Evolutionary conservation across 192 early-diverging fungal species (phyloP), one percentile per base, ranked within the genome.

Genomic region (Phlyctochytrium bullatum): DNA sequence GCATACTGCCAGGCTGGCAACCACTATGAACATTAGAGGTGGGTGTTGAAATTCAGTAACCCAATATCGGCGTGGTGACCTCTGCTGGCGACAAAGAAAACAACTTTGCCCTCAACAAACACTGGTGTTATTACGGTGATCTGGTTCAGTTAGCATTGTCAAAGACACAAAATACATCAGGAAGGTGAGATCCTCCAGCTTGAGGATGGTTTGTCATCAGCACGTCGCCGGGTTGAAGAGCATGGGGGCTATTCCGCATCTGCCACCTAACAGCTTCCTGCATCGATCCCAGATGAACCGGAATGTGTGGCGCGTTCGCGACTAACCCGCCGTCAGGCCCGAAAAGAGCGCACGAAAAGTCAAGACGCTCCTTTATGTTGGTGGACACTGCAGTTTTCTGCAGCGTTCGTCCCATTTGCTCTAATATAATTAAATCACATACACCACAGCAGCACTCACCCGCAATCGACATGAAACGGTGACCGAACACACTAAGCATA

Each of bases 51-150:
- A 33, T 91, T 90, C 60, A 33, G 27, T 20, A 51, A 61, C 25
- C 96, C 96, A 84, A 98, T 96, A 64, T 98, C 96, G 10, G 72
- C 65, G 52, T 67, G 72, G 28, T 73, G 72, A 2, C 73, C 81
- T 47, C 97, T 84, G 29, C 90, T 93, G 0, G 97, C 97, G 4
- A 97, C 93, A 83, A 96, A 98, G 72, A 97, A 97, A 3, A 92
- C 88, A 70, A 93, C 86, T 34, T 86, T 59, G 3, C 84, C 88
- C 34, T 88, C 65, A 65, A 86, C 71, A 61, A 97, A 98, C 20
- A 98, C 95, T 0, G 95, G 95, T 1, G 97, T 96, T 52, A 98
- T 96, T 35, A 98, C 85, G 2, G 95, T 96, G 34, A 98, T 98
- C 68, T 97, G 91, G 50, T 65, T 29, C 54, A 69, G 36, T 6